These are phyloP conservation scores for Ammopiptanthus mongolicus DNA, from an alignment of 306 rosid species.

Conservation along the genomic window DNA sequence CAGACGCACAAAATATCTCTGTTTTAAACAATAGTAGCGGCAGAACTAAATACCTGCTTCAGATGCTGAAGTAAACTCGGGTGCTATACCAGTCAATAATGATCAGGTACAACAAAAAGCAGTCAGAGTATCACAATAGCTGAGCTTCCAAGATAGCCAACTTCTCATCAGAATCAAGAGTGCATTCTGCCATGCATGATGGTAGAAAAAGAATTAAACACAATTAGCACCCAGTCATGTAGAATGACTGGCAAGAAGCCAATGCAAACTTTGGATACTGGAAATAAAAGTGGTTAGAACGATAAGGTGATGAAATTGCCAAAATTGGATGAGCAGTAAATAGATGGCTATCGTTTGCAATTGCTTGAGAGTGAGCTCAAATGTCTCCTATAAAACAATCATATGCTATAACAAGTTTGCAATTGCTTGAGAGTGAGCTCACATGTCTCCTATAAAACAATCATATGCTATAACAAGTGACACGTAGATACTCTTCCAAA, in stretches of 20 bases:
- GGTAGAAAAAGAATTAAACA: not conserved
- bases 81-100: not conserved
- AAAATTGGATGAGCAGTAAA: constrained; percentile 7
- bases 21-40: not conserved
- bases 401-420: not conserved
- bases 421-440: not conserved
- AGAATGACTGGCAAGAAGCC: not conserved
- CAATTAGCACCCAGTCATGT: not conserved
- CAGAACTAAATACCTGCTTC: constrained; percentile 9
- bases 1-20: not conserved
- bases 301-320: not conserved
- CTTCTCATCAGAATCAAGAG: constrained; percentile 5
- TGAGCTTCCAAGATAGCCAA: constrained; percentile 3
- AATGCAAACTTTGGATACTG: constrained; percentile 8
- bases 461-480: not conserved
- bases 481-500: not conserved
- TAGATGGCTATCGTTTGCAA: not conserved
- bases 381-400: not conserved
- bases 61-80: not conserved
- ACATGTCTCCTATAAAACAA: not conserved
- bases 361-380: not conserved
- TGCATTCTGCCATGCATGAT: not conserved
- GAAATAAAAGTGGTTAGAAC: not conserved
- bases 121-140: not conserved
- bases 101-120: not conserved